phyloP scores from a whole-genome alignment of 2,329 filamentous ascomycete species.

The Diaporthe velutina region DNA sequence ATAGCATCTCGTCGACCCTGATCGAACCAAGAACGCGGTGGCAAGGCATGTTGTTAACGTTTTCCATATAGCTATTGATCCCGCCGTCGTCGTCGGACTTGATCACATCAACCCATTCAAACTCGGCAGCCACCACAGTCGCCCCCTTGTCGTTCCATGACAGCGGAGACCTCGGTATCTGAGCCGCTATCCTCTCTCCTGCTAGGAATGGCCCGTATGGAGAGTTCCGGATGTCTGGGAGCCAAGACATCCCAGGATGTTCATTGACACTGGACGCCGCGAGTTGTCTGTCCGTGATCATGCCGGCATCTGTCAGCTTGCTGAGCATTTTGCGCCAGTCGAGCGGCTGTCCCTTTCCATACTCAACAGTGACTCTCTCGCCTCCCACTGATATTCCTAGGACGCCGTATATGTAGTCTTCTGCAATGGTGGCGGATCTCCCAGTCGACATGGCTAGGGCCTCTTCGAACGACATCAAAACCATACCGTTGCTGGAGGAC shows the following conservation, averaged over 20 bases:
- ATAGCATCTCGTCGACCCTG: neutral
- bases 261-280: neutral
- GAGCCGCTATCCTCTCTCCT: neutral
- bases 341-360: neutral
- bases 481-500: neutral
- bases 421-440: neutral
- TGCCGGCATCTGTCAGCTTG: neutral
- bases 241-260: neutral
- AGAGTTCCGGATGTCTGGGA: neutral
- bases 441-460: neutral
- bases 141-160: neutral
- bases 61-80: neutral
- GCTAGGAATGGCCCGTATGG: neutral
- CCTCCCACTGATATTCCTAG: neutral
- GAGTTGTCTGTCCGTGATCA: conserved; percentile 15
- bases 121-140: neutral
- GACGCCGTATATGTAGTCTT: conserved; percentile 1
- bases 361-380: neutral
- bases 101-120: neutral
- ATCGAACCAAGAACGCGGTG: neutral
- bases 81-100: neutral
- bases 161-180: neutral
- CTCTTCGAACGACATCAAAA: conserved; percentile 10
- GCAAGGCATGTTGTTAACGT: neutral
- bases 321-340: neutral